Evolutionary conservation across 257 asterid genomes (phyloP), one percentile per base, ranked within the genome.

Genomic region (Nyctanthes arbortristis): DNA sequence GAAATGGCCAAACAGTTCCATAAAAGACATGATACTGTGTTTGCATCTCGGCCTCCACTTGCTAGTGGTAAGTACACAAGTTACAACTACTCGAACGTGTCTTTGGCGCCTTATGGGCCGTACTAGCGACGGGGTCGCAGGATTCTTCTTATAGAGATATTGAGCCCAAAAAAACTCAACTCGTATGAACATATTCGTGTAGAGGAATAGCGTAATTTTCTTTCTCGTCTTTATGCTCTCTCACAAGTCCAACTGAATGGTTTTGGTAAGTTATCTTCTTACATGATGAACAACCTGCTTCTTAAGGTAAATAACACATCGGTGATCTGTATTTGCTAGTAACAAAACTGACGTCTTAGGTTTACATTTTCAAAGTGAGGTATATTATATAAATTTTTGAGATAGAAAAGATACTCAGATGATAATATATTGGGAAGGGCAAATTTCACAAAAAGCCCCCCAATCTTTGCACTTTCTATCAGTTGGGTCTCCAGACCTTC

Each of bases 41-140:
- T 79, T 27, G 84, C 89, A 28, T 81, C 81, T 3, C 43, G 85
- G 43, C 87, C 84, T 0, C 18, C 71, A 0, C 77, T 77, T 5
- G 84, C 84, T 0, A 83, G 84, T 0, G 86, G 84, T 2, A 79
- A 76, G 45, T 63, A 76, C 65, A 73, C 72, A 0, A 28, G 65
- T 67, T 82, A 68, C 67, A 68, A 74, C 39, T 77, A 66, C 75
- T 32, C 40, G 0, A 40, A 78, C 76, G 35, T 81, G 70, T 1
- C 45, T 2, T 81, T 81, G 85, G 77, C 82, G 0, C 87, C 87
- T 9, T 71, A 77, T 55, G 87, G 88, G 1, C 74, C 85, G 1
- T 37, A 66, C 37, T 82, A 74, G 80, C 52, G 69, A 58, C 80
- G 73, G 31, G 72, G 79, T 2, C 79, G 85, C 7, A 79, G 67